Conservation (phyloP, 2,329 filamentous ascomycete genomes). For the Colletotrichum brevisporum region DNA sequence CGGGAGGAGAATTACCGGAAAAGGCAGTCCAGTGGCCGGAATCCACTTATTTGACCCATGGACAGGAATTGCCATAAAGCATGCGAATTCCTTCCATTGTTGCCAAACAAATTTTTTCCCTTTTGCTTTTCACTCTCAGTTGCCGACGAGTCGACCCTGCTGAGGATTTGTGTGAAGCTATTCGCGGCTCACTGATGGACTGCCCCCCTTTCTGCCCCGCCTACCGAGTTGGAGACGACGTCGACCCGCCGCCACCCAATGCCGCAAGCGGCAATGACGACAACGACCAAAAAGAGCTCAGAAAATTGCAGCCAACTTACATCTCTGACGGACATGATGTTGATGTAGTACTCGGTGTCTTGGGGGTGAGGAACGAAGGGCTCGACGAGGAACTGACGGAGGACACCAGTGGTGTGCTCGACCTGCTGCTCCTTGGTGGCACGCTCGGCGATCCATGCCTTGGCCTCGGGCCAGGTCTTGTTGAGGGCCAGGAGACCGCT, state of each 20-base stretch:
- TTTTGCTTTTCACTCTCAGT: slow-evolving; percentile 9
- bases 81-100: slow-evolving; percentile 31
- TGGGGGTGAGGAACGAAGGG: slow-evolving; percentile 97
- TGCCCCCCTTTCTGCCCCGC: slow-evolving; percentile 23
- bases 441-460: slow-evolving; percentile 92
- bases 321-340: slow-evolving; percentile 99
- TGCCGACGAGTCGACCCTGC: slow-evolving; percentile 21
- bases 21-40: slow-evolving; percentile 37
- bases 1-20: slow-evolving; percentile 46
- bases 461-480: slow-evolving; percentile 96
- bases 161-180: slow-evolving; percentile 19
- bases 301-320: slow-evolving; percentile 72
- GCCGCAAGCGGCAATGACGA: slow-evolving; percentile 15
- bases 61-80: slow-evolving; percentile 38
- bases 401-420: slow-evolving; percentile 88
- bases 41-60: slow-evolving; percentile 42
- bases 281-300: slow-evolving; percentile 37
- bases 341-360: slow-evolving; percentile 99
- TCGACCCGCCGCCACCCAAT: slow-evolving; percentile 16
- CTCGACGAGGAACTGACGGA: slow-evolving; percentile 97
- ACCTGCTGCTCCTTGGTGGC: slow-evolving; percentile 94
- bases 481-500: slow-evolving; percentile 96
- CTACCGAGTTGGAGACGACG: slow-evolving; percentile 13
- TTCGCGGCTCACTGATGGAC: slow-evolving; percentile 34
- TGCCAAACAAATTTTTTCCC: slow-evolving; percentile 34